Evolutionary conservation across 345 rosid genomes (phyloP).

Genomic region (Eucalyptus polyanthemos): DNA sequence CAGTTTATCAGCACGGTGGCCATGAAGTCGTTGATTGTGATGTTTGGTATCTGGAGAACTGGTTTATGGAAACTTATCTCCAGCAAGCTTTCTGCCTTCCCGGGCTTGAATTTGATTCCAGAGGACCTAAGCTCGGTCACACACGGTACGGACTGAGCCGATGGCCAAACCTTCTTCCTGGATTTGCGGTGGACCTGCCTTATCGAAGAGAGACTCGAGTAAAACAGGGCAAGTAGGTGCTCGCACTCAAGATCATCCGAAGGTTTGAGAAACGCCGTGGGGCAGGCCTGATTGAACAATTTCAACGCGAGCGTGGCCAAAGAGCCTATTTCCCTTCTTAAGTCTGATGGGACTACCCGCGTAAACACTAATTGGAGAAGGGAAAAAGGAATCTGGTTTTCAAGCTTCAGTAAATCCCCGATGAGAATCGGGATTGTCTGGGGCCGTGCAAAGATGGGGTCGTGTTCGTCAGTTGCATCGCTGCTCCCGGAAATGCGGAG

Average conservation of each 20-base stretch:
- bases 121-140: not conserved
- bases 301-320: not conserved
- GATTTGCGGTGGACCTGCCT: not conserved
- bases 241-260: fast-evolving
- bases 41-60: not conserved
- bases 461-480: not conserved
- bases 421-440: too few species aligned
- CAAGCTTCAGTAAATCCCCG: too few species aligned
- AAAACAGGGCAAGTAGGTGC: not conserved
- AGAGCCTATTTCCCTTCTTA: not conserved
- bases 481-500: too few species aligned
- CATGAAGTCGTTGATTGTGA: not conserved
- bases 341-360: fast-evolving
- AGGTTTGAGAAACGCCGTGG: not conserved
- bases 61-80: not conserved
- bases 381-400: too few species aligned
- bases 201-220: not conserved
- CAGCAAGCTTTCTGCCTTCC: not conserved
- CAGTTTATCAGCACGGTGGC: not conserved
- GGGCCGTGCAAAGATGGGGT: not conserved
- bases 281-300: not conserved
- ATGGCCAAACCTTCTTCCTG: not conserved
- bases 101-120: not conserved
- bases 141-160: not conserved
- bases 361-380: fast-evolving